These are phyloP conservation scores for Trifolium pratense DNA, from an alignment of 306 rosid genomes.

Conservation along the genomic window DNA sequence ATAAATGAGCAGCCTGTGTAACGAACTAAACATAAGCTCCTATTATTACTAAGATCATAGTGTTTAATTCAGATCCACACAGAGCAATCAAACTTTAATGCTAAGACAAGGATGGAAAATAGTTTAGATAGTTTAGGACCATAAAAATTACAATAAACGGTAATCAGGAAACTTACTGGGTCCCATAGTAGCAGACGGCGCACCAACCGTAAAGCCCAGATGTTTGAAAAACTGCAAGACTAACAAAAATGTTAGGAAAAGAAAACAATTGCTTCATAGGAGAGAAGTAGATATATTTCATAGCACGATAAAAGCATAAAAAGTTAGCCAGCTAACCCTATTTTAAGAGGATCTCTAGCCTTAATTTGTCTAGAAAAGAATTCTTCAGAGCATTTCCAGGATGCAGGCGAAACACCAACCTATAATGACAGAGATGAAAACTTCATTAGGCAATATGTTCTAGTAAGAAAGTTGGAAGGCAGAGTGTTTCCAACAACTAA, in stretches of 20 bases:
- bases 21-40: not conserved
- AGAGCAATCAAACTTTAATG: constrained; percentile 18
- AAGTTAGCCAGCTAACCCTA: constrained; percentile 64
- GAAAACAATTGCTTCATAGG: constrained; percentile 21
- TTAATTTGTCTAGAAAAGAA: constrained; percentile 78
- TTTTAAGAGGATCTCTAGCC: constrained; percentile 88
- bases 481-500: constrained; percentile 25
- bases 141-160: constrained; percentile 19
- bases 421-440: constrained; percentile 41
- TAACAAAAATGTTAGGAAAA: constrained; percentile 35
- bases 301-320: constrained; percentile 30
- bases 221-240: constrained; percentile 72
- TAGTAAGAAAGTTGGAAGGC: constrained; percentile 6
- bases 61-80: constrained; percentile 1
- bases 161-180: constrained; percentile 69
- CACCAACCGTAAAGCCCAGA: constrained; percentile 83
- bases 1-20: no score
- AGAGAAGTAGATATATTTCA: constrained; percentile 2
- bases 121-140: constrained; percentile 20
- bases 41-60: not conserved
- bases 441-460: constrained; percentile 30
- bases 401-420: constrained; percentile 83
- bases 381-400: constrained; percentile 98
- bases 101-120: not conserved
- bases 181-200: constrained; percentile 82